Evolutionary conservation across 2,329 filamentous ascomycete species (phyloP).

Genomic region (Neoscytalidium dimidiatum): DNA sequence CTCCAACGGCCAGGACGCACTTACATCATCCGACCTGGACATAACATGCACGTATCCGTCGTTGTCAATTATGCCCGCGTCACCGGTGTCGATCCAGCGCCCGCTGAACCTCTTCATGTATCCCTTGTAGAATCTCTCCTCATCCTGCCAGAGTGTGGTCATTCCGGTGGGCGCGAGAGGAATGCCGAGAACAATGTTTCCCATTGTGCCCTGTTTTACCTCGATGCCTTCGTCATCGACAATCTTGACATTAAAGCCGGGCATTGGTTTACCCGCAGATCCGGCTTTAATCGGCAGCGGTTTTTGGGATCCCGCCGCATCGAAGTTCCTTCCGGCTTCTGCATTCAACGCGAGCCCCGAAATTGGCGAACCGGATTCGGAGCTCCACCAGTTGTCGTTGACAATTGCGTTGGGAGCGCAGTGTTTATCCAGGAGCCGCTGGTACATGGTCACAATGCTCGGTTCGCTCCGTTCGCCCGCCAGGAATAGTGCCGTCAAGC

Average conservation of each 20-base stretch:
- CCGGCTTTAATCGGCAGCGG: constrained; percentile 73
- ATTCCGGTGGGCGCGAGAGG: constrained; percentile 86
- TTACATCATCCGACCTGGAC: constrained; percentile 66
- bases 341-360: constrained; percentile 66
- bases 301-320: constrained; percentile 41
- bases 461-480: constrained; percentile 90
- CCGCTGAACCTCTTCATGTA: constrained; percentile 83
- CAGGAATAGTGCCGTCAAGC: constrained; percentile 74
- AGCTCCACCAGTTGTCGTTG: constrained; percentile 76
- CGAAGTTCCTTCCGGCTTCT: constrained; percentile 58
- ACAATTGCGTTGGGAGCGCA: constrained; percentile 64
- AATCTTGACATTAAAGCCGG: constrained; percentile 83
- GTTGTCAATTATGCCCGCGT: constrained; percentile 81
- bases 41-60: constrained; percentile 68
- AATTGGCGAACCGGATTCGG: constrained; percentile 69
- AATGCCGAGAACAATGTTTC: constrained; percentile 83
- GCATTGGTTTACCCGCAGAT: constrained; percentile 87
- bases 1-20: not conserved
- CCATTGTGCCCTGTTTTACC: constrained; percentile 73
- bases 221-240: constrained; percentile 80
- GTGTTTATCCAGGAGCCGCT: constrained; percentile 68
- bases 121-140: constrained; percentile 79
- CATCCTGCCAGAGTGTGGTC: constrained; percentile 82
- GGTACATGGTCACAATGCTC: constrained; percentile 78
- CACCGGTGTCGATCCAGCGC: constrained; percentile 86